Percentiles rank a stretch among this genome's conserved stretches.
phyloP scores from a whole-genome alignment of 495 filamentous ascomycete species.

The Aspergillus steynii region DNA sequence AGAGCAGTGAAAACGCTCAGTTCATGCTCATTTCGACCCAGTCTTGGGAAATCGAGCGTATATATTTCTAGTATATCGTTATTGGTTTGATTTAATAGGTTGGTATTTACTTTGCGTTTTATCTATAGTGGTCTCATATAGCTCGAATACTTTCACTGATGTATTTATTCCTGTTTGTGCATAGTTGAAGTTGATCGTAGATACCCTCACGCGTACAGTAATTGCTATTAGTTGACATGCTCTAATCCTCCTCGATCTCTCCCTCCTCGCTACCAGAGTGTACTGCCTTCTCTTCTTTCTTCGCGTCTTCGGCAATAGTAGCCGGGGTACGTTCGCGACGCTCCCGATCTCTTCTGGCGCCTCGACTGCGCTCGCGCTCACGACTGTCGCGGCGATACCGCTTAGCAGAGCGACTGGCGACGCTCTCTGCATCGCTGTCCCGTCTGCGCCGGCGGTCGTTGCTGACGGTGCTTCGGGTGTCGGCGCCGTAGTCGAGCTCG shows the following conservation, averaged over 20 bases:
- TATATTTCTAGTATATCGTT: no score
- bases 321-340: slow-evolving; percentile 55
- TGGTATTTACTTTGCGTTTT: no score
- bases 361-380: slow-evolving; percentile 53
- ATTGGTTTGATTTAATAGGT: no score
- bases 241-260: slow-evolving; percentile 86
- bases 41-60: no score
- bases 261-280: slow-evolving; percentile 94
- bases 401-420: slow-evolving; percentile 59
- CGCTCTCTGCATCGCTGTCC: slow-evolving; percentile 74
- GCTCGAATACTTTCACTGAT: background rate
- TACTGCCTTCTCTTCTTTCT: slow-evolving; percentile 66
- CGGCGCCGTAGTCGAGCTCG: slow-evolving; percentile 87
- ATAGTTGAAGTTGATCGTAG: background rate
- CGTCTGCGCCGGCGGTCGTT: slow-evolving; percentile 58
- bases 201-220: background rate
- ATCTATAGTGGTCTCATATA: no score
- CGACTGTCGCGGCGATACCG: slow-evolving; percentile 47
- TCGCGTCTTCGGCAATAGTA: slow-evolving; percentile 33
- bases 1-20: no score
- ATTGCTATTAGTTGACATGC: background rate
- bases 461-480: slow-evolving; percentile 60
- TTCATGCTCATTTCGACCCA: no score
- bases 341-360: slow-evolving; percentile 63
- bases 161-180: no score